Evolutionary conservation across 2,329 filamentous ascomycete species (phyloP).

Genomic region (Echinosphaeria canescens): DNA sequence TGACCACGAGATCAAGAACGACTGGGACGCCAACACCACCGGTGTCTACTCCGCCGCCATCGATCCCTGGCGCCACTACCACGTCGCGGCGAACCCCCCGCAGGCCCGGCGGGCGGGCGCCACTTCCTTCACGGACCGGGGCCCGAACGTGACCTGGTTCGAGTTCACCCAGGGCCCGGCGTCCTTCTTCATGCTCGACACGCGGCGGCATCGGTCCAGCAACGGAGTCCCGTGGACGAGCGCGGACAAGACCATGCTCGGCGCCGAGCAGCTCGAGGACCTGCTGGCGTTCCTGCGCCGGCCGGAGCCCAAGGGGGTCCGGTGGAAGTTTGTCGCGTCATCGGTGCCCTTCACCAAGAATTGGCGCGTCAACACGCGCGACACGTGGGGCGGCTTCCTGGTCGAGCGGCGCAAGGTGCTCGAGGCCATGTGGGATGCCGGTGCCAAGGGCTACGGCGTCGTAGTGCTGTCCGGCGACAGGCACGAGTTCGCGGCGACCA

Average conservation of each 20-base stretch:
- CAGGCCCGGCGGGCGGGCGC: slow-evolving; percentile 24
- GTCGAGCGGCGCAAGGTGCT: slow-evolving; percentile 59
- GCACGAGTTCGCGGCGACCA: slow-evolving; percentile 92
- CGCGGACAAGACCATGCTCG: slow-evolving; percentile 69
- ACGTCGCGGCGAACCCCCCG: slow-evolving; percentile 69
- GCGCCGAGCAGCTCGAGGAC: slow-evolving; percentile 54
- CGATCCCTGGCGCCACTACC: slow-evolving; percentile 75
- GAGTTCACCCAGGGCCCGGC: slow-evolving; percentile 78
- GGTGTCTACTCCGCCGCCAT: slow-evolving; percentile 61
- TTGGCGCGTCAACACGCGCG: slow-evolving; percentile 70
- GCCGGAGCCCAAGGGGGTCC: slow-evolving; percentile 53
- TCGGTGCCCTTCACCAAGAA: slow-evolving; percentile 96
- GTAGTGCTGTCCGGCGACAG: slow-evolving; percentile 76
- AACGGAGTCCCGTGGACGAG: slow-evolving; percentile 36
- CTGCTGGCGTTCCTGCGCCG: slow-evolving; percentile 56
- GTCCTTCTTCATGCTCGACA: slow-evolving; percentile 89
- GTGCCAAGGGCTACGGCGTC: slow-evolving; percentile 54
- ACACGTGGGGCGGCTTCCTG: slow-evolving; percentile 91
- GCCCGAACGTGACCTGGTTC: slow-evolving; percentile 56
- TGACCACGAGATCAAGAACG: slow-evolving; percentile 91
- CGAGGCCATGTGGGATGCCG: slow-evolving; percentile 80
- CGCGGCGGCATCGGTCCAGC: slow-evolving; percentile 63
- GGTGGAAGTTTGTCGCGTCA: slow-evolving; percentile 85
- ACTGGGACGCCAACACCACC: slow-evolving; percentile 69
- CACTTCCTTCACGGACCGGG: slow-evolving; percentile 13